Evolutionary conservation across 1,139 yeast genomes (phyloP).

Genomic region (Suhomyces panamericanus): DNA sequence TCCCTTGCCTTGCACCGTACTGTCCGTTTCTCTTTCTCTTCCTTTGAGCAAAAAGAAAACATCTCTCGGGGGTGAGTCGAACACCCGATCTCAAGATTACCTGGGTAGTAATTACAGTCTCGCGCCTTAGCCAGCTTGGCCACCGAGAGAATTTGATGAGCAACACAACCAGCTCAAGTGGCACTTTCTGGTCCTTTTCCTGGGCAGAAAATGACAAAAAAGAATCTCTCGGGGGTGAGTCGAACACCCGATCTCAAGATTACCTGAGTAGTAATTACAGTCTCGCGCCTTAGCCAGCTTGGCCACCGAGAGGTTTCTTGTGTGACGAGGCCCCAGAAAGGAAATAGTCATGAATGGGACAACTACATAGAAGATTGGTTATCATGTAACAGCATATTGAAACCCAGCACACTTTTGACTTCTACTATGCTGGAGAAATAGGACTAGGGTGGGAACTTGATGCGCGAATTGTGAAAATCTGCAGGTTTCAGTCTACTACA

Average conservation of each 20-base stretch:
- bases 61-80: conserved; percentile 84
- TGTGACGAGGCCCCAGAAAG: neutral
- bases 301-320: conserved; percentile 62
- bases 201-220: neutral
- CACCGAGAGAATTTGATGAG: conserved; percentile 51
- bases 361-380: no score
- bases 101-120: conserved; percentile 59
- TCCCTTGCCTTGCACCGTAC: no score
- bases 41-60: conserved; percentile 16
- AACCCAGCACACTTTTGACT: no score
- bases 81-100: conserved; percentile 82
- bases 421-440: no score
- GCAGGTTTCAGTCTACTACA: no score
- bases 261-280: conserved; percentile 55
- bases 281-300: conserved; percentile 83
- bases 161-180: no score
- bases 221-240: conserved; percentile 76
- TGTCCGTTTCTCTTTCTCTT: no score
- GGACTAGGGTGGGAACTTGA: no score
- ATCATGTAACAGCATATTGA: no score
- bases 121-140: conserved; percentile 84
- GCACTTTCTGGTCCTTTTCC: neutral
- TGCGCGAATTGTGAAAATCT: no score
- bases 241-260: conserved; percentile 87
- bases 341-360: neutral